Conservation (phyloP, 2,329 filamentous ascomycete species). For the Ambrosiella xylebori region DNA sequence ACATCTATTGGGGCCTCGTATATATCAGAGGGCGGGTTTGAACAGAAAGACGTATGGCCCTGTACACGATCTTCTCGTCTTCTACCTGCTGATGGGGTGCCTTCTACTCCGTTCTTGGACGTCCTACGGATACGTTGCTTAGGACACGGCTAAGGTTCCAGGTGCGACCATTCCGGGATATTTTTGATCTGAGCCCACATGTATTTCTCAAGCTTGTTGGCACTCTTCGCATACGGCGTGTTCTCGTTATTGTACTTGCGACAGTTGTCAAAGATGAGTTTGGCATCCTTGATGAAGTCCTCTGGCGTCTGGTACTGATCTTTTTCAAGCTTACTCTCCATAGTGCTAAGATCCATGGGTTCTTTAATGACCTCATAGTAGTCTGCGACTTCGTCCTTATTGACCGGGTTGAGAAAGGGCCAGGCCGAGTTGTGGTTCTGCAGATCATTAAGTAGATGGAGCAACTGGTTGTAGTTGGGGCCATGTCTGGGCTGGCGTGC, state of each 20-base stretch:
- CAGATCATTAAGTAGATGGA: slow-evolving; percentile 83
- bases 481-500: slow-evolving; percentile 89
- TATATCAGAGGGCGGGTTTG: too few relatives aligned
- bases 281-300: slow-evolving; percentile 79
- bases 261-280: slow-evolving; percentile 86
- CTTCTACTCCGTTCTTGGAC: not conserved
- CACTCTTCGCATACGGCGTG: slow-evolving; percentile 87
- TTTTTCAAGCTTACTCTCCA: slow-evolving; percentile 89
- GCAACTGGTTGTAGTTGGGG: slow-evolving; percentile 85
- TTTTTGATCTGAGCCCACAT: slow-evolving; percentile 90
- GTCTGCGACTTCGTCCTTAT: slow-evolving; percentile 89
- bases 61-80: too few relatives aligned
- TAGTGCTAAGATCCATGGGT: slow-evolving; percentile 90
- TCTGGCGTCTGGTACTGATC: slow-evolving; percentile 84
- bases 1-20: too few relatives aligned
- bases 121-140: not conserved
- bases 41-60: too few relatives aligned
- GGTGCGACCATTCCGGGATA: slow-evolving; percentile 77
- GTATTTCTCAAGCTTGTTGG: slow-evolving; percentile 80
- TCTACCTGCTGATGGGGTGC: too few relatives aligned
- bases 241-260: slow-evolving; percentile 91
- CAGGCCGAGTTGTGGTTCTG: slow-evolving; percentile 87
- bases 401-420: slow-evolving; percentile 90
- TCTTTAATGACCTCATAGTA: slow-evolving; percentile 98
- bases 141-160: slow-evolving; percentile 21